phyloP scores from a whole-genome alignment of 2,329 filamentous ascomycete genomes.

The Penicillium sp. region DNA sequence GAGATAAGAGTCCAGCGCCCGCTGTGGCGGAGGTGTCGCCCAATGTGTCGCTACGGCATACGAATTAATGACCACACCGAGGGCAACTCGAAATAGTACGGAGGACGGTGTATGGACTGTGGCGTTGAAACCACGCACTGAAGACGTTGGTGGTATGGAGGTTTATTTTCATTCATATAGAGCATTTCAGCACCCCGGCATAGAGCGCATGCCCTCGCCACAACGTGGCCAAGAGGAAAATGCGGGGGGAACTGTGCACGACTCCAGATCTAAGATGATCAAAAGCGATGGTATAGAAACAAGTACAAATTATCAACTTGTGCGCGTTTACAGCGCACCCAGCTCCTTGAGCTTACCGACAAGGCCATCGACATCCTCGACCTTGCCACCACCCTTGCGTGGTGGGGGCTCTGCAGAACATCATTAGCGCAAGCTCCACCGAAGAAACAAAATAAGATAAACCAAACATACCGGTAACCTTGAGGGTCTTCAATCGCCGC shows the following conservation, averaged over 20 bases:
- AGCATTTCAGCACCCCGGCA: background rate
- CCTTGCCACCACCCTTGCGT: conserved; percentile 91
- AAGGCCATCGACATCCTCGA: conserved; percentile 95
- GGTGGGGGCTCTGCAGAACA: conserved; percentile 70
- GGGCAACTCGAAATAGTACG: too few relatives aligned
- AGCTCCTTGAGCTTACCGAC: conserved; percentile 93
- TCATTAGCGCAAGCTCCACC: conserved; percentile 9
- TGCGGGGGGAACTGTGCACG: conserved; percentile 2
- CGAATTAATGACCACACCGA: background rate
- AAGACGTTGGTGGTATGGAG: too few relatives aligned
- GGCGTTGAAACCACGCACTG: too few relatives aligned
- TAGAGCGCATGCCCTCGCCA: conserved; percentile 6
- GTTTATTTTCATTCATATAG: background rate
- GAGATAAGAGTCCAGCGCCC: background rate
- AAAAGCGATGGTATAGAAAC: conserved; percentile 26
- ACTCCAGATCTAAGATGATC: conserved; percentile 15
- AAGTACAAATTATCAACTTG: conserved; percentile 11
- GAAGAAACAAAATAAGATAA: conserved; percentile 46
- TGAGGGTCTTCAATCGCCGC: conserved; percentile 81
- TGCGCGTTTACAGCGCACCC: conserved; percentile 69
- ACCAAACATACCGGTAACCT: conserved; percentile 72
- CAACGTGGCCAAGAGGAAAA: conserved; percentile 6
- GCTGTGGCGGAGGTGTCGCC: conserved; percentile 1
- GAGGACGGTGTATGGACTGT: too few relatives aligned
- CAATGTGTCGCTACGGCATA: background rate